These are phyloP conservation scores for Claviceps pazoutovae DNA, from an alignment of 2,329 filamentous ascomycete species.

Conservation along the genomic window DNA sequence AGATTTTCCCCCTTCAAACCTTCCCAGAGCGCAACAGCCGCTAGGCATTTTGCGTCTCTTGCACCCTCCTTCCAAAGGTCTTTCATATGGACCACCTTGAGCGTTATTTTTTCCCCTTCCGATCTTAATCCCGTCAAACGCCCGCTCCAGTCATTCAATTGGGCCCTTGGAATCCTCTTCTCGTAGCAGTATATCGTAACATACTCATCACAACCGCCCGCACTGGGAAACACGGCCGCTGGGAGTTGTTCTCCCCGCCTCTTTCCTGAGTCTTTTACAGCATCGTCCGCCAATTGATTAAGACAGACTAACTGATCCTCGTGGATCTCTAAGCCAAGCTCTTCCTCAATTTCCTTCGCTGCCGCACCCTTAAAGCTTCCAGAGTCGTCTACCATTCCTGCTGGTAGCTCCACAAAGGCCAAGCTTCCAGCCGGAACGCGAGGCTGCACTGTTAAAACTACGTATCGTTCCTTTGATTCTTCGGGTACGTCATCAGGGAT, in stretches of 20 bases:
- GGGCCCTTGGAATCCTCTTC: slow-evolving; percentile 32
- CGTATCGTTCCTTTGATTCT: slow-evolving; percentile 35
- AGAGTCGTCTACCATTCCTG: slow-evolving; percentile 41
- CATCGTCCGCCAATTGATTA: slow-evolving; percentile 32
- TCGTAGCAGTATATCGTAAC: slow-evolving; percentile 45
- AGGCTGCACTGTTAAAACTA: slow-evolving; percentile 45
- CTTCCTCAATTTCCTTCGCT: slow-evolving; percentile 47
- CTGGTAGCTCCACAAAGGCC: slow-evolving; percentile 41
- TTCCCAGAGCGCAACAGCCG: slow-evolving; percentile 45
- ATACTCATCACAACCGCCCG: slow-evolving; percentile 47
- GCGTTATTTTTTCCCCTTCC: slow-evolving; percentile 46
- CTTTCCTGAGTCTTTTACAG: slow-evolving; percentile 15
- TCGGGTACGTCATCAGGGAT: slow-evolving; percentile 33
- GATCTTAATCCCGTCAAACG: slow-evolving; percentile 43
- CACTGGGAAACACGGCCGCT: slow-evolving; percentile 40
- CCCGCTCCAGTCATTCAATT: slow-evolving; percentile 41
- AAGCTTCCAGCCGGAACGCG: slow-evolving; percentile 42
- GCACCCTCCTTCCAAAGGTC: slow-evolving; percentile 44
- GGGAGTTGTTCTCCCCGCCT: slow-evolving; percentile 18
- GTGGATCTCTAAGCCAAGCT: slow-evolving; percentile 39
- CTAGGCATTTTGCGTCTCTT: slow-evolving; percentile 45
- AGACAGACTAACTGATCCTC: slow-evolving; percentile 34
- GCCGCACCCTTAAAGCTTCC: slow-evolving; percentile 43
- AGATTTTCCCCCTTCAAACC: slow-evolving; percentile 35
- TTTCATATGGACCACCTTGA: slow-evolving; percentile 42